phyloP scores from a whole-genome alignment of 2,329 filamentous ascomycete genomes.

The Metarhizium humberi region DNA sequence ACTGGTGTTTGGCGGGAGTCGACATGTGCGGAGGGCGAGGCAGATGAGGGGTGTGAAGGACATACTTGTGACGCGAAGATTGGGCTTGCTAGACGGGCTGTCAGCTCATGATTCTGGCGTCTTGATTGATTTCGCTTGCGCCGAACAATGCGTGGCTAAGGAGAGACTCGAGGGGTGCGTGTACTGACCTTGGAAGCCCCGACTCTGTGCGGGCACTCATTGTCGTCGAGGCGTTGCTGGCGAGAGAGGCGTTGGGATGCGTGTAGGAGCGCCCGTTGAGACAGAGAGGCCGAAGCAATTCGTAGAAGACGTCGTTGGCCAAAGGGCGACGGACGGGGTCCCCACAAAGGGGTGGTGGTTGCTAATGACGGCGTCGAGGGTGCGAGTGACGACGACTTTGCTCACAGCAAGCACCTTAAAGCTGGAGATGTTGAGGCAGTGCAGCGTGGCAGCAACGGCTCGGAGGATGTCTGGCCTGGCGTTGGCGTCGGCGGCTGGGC shows the following conservation, averaged over 20 bases:
- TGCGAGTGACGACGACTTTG: slow-evolving; percentile 6
- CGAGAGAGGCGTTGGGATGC: background rate
- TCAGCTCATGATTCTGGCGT: slow-evolving; percentile 17
- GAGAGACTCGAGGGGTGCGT: background rate
- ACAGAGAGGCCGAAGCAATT: slow-evolving; percentile 7
- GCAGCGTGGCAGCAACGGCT: slow-evolving; percentile 1
- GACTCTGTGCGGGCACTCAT: slow-evolving; percentile 26
- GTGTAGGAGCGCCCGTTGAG: background rate
- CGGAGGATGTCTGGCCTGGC: background rate
- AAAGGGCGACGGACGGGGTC: background rate
- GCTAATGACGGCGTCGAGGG: slow-evolving; percentile 3
- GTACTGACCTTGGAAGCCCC: slow-evolving; percentile 25
- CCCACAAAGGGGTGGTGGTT: slow-evolving; percentile 1
- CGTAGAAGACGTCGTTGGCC: slow-evolving; percentile 5
- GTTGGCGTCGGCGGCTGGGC: background rate
- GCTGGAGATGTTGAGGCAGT: slow-evolving; percentile 4
- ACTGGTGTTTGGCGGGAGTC: slow-evolving; percentile 2
- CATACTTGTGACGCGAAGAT: slow-evolving; percentile 89
- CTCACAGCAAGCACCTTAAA: background rate
- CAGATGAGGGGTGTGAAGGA: slow-evolving; percentile 15
- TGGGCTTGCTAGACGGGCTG: slow-evolving; percentile 54
- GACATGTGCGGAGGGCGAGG: background rate
- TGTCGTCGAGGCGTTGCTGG: slow-evolving; percentile 3
- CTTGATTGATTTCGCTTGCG: background rate
- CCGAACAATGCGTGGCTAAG: background rate